Conservation (phyloP, 306 rosid species). For the Psophocarpus tetragonolobus region DNA sequence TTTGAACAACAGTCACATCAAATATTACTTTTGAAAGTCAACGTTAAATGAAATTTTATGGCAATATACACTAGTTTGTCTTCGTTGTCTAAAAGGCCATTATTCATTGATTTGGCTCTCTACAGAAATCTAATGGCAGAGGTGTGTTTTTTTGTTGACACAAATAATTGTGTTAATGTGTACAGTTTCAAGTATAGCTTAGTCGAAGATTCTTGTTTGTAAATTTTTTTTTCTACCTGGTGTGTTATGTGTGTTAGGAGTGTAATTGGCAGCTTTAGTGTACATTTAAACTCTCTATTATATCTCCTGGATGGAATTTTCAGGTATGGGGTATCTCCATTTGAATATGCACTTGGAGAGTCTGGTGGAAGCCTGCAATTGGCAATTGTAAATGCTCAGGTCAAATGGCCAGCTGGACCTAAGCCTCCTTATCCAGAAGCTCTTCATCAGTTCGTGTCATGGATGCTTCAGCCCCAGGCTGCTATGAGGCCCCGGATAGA, state of each 20-base stretch:
- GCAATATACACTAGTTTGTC: neutral
- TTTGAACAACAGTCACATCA: slow-evolving; percentile 5
- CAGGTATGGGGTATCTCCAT: slow-evolving; percentile 97
- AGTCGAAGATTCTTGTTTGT: slow-evolving; percentile 5
- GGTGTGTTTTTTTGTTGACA: neutral
- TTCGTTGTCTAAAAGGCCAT: slow-evolving; percentile 18
- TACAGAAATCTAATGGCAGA: neutral
- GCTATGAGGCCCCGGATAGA: slow-evolving; percentile 84
- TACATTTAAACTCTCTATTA: slow-evolving; percentile 10
- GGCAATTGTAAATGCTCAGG: slow-evolving; percentile 85
- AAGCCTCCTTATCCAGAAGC: slow-evolving; percentile 91
- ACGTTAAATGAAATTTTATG: slow-evolving; percentile 2
- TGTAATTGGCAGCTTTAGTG: slow-evolving; percentile 14
- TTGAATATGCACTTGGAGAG: slow-evolving; percentile 97
- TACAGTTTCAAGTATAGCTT: slow-evolving; percentile 8
- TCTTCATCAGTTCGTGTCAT: slow-evolving; percentile 86
- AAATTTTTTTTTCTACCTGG: neutral
- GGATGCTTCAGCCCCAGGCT: slow-evolving; percentile 99
- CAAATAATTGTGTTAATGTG: neutral
- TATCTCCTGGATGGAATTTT: slow-evolving; percentile 26
- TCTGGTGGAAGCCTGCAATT: slow-evolving; percentile 96
- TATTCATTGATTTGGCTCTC: slow-evolving; percentile 17
- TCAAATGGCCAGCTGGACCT: slow-evolving; percentile 91
- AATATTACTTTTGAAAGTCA: neutral
- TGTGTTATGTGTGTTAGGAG: neutral